Evolutionary conservation across 768 basidiomycete genomes (phyloP).

Genomic region (Mycena indigotica): DNA sequence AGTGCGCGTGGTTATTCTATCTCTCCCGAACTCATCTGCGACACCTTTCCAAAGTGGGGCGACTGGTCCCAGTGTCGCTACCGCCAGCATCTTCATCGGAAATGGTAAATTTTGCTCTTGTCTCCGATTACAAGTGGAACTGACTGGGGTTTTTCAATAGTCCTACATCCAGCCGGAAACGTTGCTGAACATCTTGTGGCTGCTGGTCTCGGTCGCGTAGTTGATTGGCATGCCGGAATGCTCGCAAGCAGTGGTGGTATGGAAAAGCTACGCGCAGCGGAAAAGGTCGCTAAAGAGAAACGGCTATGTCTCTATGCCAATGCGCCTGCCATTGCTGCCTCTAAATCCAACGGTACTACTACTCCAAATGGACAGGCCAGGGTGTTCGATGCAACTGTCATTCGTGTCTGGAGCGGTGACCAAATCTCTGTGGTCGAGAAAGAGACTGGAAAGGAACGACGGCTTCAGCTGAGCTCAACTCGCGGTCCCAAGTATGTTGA

Average conservation of each 20-base stretch:
- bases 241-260: slow-evolving; percentile 81
- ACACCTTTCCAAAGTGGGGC: slow-evolving; percentile 75
- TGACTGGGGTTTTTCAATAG: slow-evolving; percentile 36
- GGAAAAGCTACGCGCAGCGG: slow-evolving; percentile 84
- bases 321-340: slow-evolving; percentile 38
- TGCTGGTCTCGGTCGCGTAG: slow-evolving; percentile 84
- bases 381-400: slow-evolving; percentile 79
- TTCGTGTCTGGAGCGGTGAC: slow-evolving; percentile 91
- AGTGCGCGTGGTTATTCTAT: slow-evolving; percentile 78
- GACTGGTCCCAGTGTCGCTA: slow-evolving; percentile 53
- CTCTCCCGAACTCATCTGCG: slow-evolving; percentile 75
- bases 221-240: slow-evolving; percentile 98
- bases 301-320: slow-evolving; percentile 71
- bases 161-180: slow-evolving; percentile 91
- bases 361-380: slow-evolving; percentile 46
- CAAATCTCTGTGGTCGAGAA: slow-evolving; percentile 81
- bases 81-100: slow-evolving; percentile 89
- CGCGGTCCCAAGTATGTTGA: slow-evolving; percentile 73
- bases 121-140: background rate
- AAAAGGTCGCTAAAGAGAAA: slow-evolving; percentile 78
- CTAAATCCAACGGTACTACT: slow-evolving; percentile 50
- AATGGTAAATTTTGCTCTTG: slow-evolving; percentile 50
- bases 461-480: slow-evolving; percentile 87
- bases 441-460: slow-evolving; percentile 72
- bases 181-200: slow-evolving; percentile 87